A percentile compares a stretch with the other conserved stretches of the same genome.
Conservation (phyloP, 202 grass and related monocot genomes). For the Cymbopogon flexuosus region DNA sequence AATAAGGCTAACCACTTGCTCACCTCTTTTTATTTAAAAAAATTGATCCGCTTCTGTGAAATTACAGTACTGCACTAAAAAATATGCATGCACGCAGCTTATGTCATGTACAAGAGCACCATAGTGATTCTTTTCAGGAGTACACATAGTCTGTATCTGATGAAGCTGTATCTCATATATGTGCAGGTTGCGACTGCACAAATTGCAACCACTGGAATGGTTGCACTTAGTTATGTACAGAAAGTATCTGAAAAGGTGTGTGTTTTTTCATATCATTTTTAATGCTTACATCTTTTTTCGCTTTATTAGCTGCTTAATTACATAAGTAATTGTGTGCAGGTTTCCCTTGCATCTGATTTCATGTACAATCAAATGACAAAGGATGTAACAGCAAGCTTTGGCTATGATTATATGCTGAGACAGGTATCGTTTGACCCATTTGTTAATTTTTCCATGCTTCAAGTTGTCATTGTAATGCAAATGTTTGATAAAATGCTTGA, state of each 20-base stretch:
- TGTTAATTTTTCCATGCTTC: not conserved
- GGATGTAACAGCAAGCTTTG: conserved; percentile 58
- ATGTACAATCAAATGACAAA: conserved; percentile 63
- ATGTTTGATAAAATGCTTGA: not conserved
- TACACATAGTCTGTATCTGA: not conserved
- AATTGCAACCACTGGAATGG: conserved; percentile 56
- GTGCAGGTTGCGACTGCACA: conserved; percentile 68
- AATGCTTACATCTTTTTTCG: not conserved
- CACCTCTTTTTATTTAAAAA: not conserved
- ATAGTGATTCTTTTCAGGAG: not conserved
- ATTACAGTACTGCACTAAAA: not conserved
- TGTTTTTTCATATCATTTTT: not conserved
- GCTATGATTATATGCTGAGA: conserved; percentile 84
- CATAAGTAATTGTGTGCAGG: conserved; percentile 44
- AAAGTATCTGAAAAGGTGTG: conserved; percentile 75
- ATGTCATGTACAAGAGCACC: not conserved
- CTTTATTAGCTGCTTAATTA: conserved; percentile 11
- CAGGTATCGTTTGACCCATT: conserved; percentile 43
- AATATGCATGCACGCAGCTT: not conserved
- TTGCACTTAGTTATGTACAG: conserved; percentile 72
- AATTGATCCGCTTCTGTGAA: not conserved
- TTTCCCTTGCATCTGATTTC: conserved; percentile 82
- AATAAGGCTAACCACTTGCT: not conserved
- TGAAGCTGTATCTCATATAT: conserved; percentile 24
- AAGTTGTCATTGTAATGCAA: not conserved